Base-by-base conservation (phyloP, 163 green algal species). In the Scenedesmus sp. region DNA sequence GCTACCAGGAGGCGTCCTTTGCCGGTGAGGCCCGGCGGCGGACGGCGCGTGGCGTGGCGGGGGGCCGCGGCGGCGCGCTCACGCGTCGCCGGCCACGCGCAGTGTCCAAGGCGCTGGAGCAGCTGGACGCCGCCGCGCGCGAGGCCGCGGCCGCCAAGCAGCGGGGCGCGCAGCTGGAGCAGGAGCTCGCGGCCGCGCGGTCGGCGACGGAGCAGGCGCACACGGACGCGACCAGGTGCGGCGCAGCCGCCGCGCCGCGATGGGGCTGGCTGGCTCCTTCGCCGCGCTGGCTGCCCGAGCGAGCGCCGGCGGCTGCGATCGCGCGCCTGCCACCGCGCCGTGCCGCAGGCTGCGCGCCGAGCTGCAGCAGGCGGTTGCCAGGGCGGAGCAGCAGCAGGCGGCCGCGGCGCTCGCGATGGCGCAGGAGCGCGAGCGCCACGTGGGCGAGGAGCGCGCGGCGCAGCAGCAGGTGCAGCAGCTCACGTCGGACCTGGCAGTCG, bases 1-100 rank as follows among this genome's bases (percentile, higher is more conserved):
- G 73, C 13, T 91, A 86, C 77, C 56, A 83, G 57, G 87, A 91
- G 70, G 87, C 87, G 0, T 87, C 84, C 3, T 85, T 85, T 44
- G 87, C 87, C 22, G 86, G 88, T 26, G 71, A 56, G 50, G n/a
- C n/a, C n/a, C n/a, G n/a, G n/a, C n/a, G n/a, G n/a, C n/a, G n/a
- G n/a, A n/a, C n/a, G n/a, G n/a, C n/a, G 26, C 6, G 5, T 60
- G 51, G 20, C 5, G 5, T 11, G 28, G 7, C 50, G 17, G 9
- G 13, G 13, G 58, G 58, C 58, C 14, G 14, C 14, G 47, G 17
- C 14, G 14, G 47, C 47, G 17, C 17, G 47, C 47, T n/a, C 47
- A 54, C 31, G 44, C 18, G n/a, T n/a, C n/a, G n/a, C n/a, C n/a
- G n/a, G n/a, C n/a, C n/a, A n/a, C n/a, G n/a, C n/a, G 53, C 47